Percentiles rank a stretch among this genome's conserved stretches.
These are phyloP conservation scores for Trypanosoma platydactyli DNA, from an alignment of 208 protist species.

Conservation along the genomic window DNA sequence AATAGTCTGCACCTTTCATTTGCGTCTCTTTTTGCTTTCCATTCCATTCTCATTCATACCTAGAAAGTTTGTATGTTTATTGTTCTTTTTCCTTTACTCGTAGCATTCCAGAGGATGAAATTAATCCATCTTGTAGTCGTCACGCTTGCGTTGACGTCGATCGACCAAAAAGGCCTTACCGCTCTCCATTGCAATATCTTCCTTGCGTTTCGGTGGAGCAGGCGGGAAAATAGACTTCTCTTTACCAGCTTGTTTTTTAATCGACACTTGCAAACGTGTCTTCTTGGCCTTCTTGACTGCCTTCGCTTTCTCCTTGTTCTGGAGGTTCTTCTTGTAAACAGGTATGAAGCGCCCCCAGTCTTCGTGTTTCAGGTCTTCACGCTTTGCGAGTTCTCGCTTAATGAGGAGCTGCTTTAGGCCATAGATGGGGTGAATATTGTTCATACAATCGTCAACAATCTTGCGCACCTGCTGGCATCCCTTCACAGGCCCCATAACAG, in stretches of 20 bases:
- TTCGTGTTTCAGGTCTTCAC: conserved; percentile 95
- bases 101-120: background rate
- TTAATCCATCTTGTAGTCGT: conserved; percentile 70
- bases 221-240: conserved; percentile 87
- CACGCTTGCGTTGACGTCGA: conserved; percentile 40
- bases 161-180: conserved; percentile 83
- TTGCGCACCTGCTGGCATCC: conserved; percentile 96
- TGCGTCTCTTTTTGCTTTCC: background rate
- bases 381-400: conserved; percentile 97
- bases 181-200: conserved; percentile 92
- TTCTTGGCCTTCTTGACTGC: conserved; percentile 87
- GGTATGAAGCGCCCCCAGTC: conserved; percentile 99
- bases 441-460: conserved; percentile 99
- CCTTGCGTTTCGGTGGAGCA: conserved; percentile 81
- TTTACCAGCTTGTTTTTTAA: conserved; percentile 71
- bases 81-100: conserved; percentile 9
- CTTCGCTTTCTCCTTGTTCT: conserved; percentile 91
- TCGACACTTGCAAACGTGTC: conserved; percentile 57
- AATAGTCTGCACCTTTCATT: too few relatives aligned
- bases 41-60: background rate
- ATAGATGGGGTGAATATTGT: conserved; percentile 99
- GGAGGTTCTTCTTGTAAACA: conserved; percentile 92
- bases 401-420: conserved; percentile 99
- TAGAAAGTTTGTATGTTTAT: too few relatives aligned
- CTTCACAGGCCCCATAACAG: conserved; percentile 95